Conservation (phyloP, 1,284 basidiomycete species). For the Bondarzewia mesenterica region DNA sequence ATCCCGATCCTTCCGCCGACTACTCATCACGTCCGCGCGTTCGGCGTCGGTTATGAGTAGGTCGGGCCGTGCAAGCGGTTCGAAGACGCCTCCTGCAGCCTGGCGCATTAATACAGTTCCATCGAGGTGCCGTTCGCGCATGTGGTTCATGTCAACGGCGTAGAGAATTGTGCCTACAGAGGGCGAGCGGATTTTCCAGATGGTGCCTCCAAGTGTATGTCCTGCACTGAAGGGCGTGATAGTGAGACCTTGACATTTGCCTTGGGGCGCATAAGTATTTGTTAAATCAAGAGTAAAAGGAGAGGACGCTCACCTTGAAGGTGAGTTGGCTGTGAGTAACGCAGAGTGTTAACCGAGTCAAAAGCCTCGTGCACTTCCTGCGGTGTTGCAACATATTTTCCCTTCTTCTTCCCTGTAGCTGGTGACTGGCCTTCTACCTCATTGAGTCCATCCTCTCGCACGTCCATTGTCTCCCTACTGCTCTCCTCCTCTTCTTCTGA, state of each 20-base stretch:
- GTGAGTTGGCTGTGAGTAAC: slow-evolving; percentile 95
- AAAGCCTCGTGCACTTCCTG: slow-evolving; percentile 94
- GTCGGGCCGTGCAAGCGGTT: slow-evolving; percentile 84
- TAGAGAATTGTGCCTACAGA: slow-evolving; percentile 94
- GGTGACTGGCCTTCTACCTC: slow-evolving; percentile 14
- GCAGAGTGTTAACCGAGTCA: slow-evolving; percentile 83
- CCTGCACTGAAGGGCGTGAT: slow-evolving; percentile 96
- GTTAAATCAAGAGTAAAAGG: not conserved
- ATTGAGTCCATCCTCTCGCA: slow-evolving; percentile 11
- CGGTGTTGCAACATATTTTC: slow-evolving; percentile 66
- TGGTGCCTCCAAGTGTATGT: slow-evolving; percentile 92
- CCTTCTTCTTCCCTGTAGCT: slow-evolving; percentile 17
- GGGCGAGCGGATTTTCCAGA: slow-evolving; percentile 98
- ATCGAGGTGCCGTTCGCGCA: slow-evolving; percentile 92
- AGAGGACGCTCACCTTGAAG: slow-evolving; percentile 62
- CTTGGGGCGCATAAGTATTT: slow-evolving; percentile 29
- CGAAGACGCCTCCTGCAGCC: slow-evolving; percentile 71
- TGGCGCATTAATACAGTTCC: slow-evolving; percentile 81
- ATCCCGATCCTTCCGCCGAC: slow-evolving; percentile 88
- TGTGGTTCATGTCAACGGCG: slow-evolving; percentile 95
- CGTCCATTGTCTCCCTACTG: slow-evolving; percentile 13
- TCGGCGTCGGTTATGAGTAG: slow-evolving; percentile 93
- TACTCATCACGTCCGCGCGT: slow-evolving; percentile 72
- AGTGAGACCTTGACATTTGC: slow-evolving; percentile 85
- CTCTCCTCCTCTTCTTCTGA: slow-evolving; percentile 12